Base-by-base conservation (phyloP, 2,329 filamentous ascomycete species). In the Colletotrichum horii region DNA sequence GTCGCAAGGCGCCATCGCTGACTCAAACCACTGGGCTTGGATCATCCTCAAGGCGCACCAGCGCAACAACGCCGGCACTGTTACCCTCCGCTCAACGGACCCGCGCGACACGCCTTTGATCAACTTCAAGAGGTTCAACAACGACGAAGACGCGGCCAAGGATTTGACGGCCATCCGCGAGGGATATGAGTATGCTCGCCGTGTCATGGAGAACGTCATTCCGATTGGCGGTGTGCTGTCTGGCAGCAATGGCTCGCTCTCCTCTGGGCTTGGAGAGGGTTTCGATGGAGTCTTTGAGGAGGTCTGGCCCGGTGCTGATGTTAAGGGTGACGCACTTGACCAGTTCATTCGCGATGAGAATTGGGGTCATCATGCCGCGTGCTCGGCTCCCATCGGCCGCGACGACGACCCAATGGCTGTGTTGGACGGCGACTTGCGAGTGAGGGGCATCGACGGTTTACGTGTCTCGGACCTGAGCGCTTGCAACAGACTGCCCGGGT, bases 391-490 rank as follows among this genome's bases (percentile, higher is more conserved):
- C 2, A 93, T 93, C 71, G 91, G 91, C 4, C 83, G 85, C 2
- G 88, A 89, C 30, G 84, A 83, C 16, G 90, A 93, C 79, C 82
- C 85, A 2, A 87, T 87, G 80, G 91, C 90, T 3, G 90, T 92
- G 5, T 80, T 93, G 66, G 89, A 93, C 80, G 86, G 84, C 0
- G 84, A 89, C 66, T 92, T 93, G 80, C 84, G 87, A 11, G 91
- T 93, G 2, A 84, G 88, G 15, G 90, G 90, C 1, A 88, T 91
- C 0, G 81, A 85, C 2, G 88, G 88, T 0, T 80, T 93, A 61
- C 84, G 92, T 30, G 91, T 93, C 4, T 92, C 93, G 0, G 92
- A 93, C 83, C 91, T 91, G 1, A 89, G 87, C 36, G 85, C 89
- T 1, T 93, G 90, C 75, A 89, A 90, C 4, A 84, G 83, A 66